These are phyloP conservation scores for Trypanosomatidae sp. DNA, from an alignment of 208 protist genomes.

Conservation along the genomic window DNA sequence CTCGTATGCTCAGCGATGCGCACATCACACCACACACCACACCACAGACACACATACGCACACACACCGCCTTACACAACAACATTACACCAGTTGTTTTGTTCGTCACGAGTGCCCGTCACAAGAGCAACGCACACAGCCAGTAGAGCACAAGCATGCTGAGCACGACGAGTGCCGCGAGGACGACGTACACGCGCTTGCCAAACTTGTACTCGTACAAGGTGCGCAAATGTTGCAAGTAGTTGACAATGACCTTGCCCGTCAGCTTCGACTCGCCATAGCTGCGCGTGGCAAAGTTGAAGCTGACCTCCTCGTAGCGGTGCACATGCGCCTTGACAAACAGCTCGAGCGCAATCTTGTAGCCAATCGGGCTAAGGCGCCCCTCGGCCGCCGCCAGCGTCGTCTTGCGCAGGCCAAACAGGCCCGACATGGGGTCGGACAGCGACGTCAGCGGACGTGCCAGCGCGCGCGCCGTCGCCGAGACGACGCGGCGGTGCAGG, in stretches of 20 bases:
- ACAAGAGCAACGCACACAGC: no score
- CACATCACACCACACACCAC: no score
- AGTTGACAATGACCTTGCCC: slow-evolving; percentile 79
- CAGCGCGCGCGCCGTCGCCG: slow-evolving; percentile 65
- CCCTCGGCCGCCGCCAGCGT: slow-evolving; percentile 29
- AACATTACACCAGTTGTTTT: no score
- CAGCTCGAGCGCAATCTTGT: slow-evolving; percentile 89
- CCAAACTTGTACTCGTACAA: slow-evolving; percentile 68
- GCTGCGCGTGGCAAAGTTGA: slow-evolving; percentile 68
- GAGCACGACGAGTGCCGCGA: slow-evolving; percentile 8
- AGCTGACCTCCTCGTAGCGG: slow-evolving; percentile 60
- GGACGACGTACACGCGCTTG: slow-evolving; percentile 13
- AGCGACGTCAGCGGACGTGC: slow-evolving; percentile 77
- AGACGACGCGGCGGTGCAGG: slow-evolving; percentile 76
- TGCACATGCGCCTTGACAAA: slow-evolving; percentile 79
- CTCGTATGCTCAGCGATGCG: no score
- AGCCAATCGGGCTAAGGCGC: slow-evolving; percentile 77
- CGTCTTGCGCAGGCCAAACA: slow-evolving; percentile 72
- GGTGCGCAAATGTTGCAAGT: slow-evolving; percentile 58
- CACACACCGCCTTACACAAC: no score
- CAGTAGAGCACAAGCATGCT: slow-evolving; percentile 4
- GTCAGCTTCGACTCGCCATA: slow-evolving; percentile 83
- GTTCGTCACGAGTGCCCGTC: no score
- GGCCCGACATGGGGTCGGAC: slow-evolving; percentile 90
- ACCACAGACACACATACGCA: no score